Conservation (phyloP, 805 yeast genomes). For the Blastobotrys robertii region DNA sequence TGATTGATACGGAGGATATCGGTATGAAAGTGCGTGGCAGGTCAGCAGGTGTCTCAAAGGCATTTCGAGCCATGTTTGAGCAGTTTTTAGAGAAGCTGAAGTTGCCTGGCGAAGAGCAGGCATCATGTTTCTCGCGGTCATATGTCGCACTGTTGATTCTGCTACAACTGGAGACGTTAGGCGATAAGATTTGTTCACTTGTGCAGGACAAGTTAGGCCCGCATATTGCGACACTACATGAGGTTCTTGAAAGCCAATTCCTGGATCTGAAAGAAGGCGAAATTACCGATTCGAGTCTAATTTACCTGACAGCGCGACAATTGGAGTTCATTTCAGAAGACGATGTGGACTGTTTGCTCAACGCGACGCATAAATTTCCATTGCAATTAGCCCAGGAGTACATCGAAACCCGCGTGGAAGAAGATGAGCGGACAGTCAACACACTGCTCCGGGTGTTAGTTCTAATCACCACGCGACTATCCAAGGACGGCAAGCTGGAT, state of each 20-base stretch:
- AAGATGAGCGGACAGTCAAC: background rate
- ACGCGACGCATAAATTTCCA: background rate
- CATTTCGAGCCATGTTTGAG: constrained; percentile 1
- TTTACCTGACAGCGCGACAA: constrained; percentile 1
- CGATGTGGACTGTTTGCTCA: background rate
- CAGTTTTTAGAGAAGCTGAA: constrained; percentile 1
- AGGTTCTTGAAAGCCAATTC: background rate
- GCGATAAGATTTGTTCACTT: background rate
- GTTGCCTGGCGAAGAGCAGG: background rate
- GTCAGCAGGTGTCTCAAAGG: background rate
- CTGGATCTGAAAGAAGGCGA: background rate
- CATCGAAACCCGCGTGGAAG: background rate
- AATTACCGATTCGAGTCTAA: background rate
- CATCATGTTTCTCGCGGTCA: no score
- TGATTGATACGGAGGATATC: constrained; percentile 8
- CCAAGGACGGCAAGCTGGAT: background rate
- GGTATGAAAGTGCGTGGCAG: background rate
- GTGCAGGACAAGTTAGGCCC: constrained; percentile 1
- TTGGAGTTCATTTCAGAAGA: constrained; percentile 6
- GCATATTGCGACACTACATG: background rate
- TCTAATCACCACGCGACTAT: background rate
- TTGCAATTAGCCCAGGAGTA: background rate
- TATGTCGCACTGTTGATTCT: no score
- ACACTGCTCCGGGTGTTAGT: background rate
- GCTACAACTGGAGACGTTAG: no score